Conservation (phyloP, 2,329 filamentous ascomycete genomes). For the Ophiocordyceps australis region DNA sequence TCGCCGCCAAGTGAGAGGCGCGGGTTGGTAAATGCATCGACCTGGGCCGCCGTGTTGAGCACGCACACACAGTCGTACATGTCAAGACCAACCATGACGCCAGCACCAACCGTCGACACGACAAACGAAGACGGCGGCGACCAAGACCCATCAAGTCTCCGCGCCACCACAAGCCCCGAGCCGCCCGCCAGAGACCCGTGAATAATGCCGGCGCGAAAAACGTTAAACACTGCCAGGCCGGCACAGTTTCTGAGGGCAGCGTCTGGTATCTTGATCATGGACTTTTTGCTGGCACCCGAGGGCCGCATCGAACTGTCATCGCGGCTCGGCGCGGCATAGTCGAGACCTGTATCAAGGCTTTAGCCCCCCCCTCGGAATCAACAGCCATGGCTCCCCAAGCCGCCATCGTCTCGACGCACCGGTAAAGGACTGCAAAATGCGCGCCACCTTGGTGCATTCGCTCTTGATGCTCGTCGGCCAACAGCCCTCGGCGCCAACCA, state of each 20-base stretch:
- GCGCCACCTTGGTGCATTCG: conserved; percentile 59
- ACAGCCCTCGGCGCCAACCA: conserved; percentile 54
- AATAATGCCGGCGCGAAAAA: conserved; percentile 39
- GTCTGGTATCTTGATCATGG: conserved; percentile 17
- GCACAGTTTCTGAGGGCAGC: conserved; percentile 33
- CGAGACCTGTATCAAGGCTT: conserved; percentile 8
- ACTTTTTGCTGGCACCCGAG: conserved; percentile 12
- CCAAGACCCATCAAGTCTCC: conserved; percentile 42
- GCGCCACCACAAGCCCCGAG: conserved; percentile 39
- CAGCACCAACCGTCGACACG: conserved; percentile 50
- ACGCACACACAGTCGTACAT: conserved; percentile 64
- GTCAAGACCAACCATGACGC: conserved; percentile 55
- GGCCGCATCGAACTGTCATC: conserved; percentile 11
- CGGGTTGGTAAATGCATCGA: conserved; percentile 49
- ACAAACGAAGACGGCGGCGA: conserved; percentile 56
- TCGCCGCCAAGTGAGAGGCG: conserved; percentile 52
- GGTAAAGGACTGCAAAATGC: conserved; percentile 58
- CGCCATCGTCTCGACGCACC: conserved; percentile 18
- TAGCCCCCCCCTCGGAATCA: too few relatives aligned
- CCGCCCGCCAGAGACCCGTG: conserved; percentile 37
- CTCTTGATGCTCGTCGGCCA: conserved; percentile 59
- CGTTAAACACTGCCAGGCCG: conserved; percentile 46
- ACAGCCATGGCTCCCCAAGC: too few relatives aligned
- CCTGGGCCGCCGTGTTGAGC: conserved; percentile 49
- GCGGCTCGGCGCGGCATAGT: conserved; percentile 4